These are phyloP conservation scores for Kwoniella mangroviensis DNA, from an alignment of 768 basidiomycete genomes.

Conservation along the genomic window DNA sequence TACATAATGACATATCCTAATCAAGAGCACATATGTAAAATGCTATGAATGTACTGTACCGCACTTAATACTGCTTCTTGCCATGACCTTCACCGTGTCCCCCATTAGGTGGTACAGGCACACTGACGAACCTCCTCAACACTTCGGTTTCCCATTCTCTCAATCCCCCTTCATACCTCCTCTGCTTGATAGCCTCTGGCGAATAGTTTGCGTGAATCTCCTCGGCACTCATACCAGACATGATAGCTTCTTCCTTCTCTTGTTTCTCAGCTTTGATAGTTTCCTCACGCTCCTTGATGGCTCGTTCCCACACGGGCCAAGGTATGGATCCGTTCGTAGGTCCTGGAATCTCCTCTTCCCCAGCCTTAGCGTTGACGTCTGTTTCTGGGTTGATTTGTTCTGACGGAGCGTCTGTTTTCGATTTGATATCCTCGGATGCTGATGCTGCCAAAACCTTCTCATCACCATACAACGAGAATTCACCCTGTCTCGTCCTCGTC, in stretches of 20 bases:
- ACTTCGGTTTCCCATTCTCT: slow-evolving; percentile 83
- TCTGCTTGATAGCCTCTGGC: slow-evolving; percentile 61
- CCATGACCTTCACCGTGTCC: background rate
- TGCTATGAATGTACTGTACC: background rate
- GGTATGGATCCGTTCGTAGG: slow-evolving; percentile 63
- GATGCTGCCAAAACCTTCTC: slow-evolving; percentile 25
- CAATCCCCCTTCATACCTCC: slow-evolving; percentile 61
- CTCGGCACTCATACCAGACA: slow-evolving; percentile 58
- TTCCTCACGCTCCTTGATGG: slow-evolving; percentile 68
- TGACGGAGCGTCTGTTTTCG: background rate
- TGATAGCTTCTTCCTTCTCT: slow-evolving; percentile 47
- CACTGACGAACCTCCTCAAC: slow-evolving; percentile 61
- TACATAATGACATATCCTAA: background rate
- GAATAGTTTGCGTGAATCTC: slow-evolving; percentile 27
- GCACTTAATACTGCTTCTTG: background rate
- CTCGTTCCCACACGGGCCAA: slow-evolving; percentile 54
- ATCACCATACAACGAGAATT: slow-evolving; percentile 61
- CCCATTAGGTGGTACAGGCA: slow-evolving; percentile 40
- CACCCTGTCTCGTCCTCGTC: slow-evolving; percentile 84
- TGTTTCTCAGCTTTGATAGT: slow-evolving; percentile 33
- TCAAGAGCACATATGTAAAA: too few species aligned
- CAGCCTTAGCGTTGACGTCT: background rate
- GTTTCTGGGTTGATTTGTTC: too few species aligned
- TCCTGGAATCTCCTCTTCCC: slow-evolving; percentile 43
- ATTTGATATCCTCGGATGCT: background rate